Evolutionary conservation across 208 protist species (phyloP).

Genomic region (Crithidia mellificae): DNA sequence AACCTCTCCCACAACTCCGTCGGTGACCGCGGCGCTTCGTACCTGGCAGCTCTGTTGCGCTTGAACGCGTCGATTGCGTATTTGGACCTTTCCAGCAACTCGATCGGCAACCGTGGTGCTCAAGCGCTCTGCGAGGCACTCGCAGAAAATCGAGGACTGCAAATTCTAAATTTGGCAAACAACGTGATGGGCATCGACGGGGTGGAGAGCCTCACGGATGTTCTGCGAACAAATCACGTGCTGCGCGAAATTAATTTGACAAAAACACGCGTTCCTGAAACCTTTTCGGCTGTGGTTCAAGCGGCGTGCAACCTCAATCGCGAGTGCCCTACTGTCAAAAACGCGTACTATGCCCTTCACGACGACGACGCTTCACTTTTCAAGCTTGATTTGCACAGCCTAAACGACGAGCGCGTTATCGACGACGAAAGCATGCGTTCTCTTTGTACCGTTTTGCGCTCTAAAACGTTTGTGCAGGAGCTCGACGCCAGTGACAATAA

Average conservation of each 20-base stretch:
- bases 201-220: constrained; percentile 48
- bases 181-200: constrained; percentile 66
- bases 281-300: constrained; percentile 44
- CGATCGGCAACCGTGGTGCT: constrained; percentile 75
- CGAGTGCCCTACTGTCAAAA: constrained; percentile 65
- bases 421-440: constrained; percentile 68
- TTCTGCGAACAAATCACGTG: constrained; percentile 67
- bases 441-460: constrained; percentile 56
- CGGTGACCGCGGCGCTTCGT: constrained; percentile 67
- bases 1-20: constrained; percentile 85
- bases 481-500: constrained; percentile 65
- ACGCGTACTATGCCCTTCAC: constrained; percentile 57
- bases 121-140: constrained; percentile 72
- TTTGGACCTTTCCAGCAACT: constrained; percentile 68
- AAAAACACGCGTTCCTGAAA: constrained; percentile 52
- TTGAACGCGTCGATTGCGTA: constrained; percentile 54
- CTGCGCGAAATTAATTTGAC: constrained; percentile 49
- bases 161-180: constrained; percentile 63
- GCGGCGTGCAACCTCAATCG: constrained; percentile 74
- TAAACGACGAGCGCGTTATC: constrained; percentile 38
- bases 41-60: constrained; percentile 70
- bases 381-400: constrained; percentile 53
- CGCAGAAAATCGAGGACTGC: constrained; percentile 60
- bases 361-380: constrained; percentile 50
- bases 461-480: constrained; percentile 42